phyloP scores from a whole-genome alignment of 2,329 filamentous ascomycete species.

The Trichothecium sympodiale region DNA sequence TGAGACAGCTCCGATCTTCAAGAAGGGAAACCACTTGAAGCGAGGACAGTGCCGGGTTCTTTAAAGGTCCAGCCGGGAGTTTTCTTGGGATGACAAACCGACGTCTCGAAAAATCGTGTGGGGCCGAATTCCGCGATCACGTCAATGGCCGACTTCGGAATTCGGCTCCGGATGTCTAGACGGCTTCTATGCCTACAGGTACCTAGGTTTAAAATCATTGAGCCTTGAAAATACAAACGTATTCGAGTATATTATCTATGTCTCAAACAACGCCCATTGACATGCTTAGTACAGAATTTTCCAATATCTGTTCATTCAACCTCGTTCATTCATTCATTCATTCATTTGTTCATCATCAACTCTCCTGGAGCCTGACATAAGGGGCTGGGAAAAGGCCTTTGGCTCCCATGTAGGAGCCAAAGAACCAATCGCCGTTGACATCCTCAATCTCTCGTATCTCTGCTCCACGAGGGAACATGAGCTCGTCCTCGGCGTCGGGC shows the following conservation, averaged over 20 bases:
- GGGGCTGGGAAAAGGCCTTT: slow-evolving; percentile 72
- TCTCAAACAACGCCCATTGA: no score
- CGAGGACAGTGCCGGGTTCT: not conserved
- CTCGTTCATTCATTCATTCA: slow-evolving; percentile 1
- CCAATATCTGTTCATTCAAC: slow-evolving; percentile 1
- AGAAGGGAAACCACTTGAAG: no score
- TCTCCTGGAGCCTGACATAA: slow-evolving; percentile 49
- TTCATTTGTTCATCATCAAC: slow-evolving; percentile 5
- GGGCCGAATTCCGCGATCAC: slow-evolving; percentile 5
- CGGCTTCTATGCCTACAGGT: not conserved
- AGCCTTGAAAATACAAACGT: no score
- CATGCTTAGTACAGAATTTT: no score
- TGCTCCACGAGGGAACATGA: slow-evolving; percentile 73
- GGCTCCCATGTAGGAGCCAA: slow-evolving; percentile 72
- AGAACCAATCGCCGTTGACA: slow-evolving; percentile 85
- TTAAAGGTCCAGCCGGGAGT: not conserved
- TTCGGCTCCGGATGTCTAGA: slow-evolving; percentile 2
- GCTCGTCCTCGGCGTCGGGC: slow-evolving; percentile 55
- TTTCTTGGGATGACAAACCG: not conserved
- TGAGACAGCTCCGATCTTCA: no score
- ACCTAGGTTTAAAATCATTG: no score
- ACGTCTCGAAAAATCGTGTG: slow-evolving; percentile 1
- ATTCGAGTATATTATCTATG: no score
- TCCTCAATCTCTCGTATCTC: slow-evolving; percentile 77
- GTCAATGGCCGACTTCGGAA: slow-evolving; percentile 3